Conservation (phyloP, 1,284 basidiomycete genomes). For the Apiotrichum sp. region DNA sequence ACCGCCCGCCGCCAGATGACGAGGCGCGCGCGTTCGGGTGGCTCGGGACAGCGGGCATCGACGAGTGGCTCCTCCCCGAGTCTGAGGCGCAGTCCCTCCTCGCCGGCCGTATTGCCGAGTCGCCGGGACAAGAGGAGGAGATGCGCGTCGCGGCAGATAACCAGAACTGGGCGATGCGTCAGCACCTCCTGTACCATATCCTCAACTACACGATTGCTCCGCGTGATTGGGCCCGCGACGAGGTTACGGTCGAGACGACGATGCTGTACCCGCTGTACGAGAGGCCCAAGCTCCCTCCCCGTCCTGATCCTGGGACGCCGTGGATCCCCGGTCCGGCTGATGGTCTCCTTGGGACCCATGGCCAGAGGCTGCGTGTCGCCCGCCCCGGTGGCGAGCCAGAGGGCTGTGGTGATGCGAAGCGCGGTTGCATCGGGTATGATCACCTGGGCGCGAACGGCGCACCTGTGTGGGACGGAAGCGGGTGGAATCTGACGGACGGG, state of each 20-base stretch:
- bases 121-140: too few species aligned
- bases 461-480: constrained; percentile 37
- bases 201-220: constrained; percentile 70
- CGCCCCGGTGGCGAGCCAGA: constrained; percentile 47
- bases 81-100: too few species aligned
- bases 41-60: constrained; percentile 28
- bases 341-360: constrained; percentile 71
- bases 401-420: constrained; percentile 31
- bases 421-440: constrained; percentile 62
- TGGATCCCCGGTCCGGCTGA: constrained; percentile 69
- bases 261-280: constrained; percentile 60
- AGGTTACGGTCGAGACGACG: constrained; percentile 51
- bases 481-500: constrained; percentile 23
- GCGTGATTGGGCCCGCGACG: constrained; percentile 21
- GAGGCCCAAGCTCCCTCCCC: constrained; percentile 54
- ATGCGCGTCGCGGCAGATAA: constrained; percentile 71
- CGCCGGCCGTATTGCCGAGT: too few species aligned
- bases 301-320: constrained; percentile 69
- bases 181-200: constrained; percentile 90
- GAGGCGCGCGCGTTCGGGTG: constrained; percentile 18
- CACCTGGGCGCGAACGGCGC: constrained; percentile 62
- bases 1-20: constrained; percentile 20
- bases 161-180: constrained; percentile 61
- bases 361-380: constrained; percentile 70
- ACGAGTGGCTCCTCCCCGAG: constrained; percentile 25